Evolutionary conservation across 495 filamentous ascomycete genomes (phyloP), one percentile per base, ranked within the genome.

Genomic region (Friedmanniomyces simplex): DNA sequence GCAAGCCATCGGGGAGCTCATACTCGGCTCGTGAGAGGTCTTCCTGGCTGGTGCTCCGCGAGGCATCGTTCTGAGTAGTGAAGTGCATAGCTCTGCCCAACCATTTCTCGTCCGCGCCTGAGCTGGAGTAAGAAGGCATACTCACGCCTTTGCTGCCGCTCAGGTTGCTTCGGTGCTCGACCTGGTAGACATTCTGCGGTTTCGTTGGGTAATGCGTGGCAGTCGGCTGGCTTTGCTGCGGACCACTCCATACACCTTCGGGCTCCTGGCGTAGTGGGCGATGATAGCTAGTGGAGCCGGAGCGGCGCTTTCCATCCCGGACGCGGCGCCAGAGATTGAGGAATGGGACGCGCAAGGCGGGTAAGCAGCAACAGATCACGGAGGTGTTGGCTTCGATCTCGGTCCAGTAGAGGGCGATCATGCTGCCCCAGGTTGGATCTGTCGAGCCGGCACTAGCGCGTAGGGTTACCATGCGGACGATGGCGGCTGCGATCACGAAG

Each of bases 321-420:
- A 30, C 30, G 5, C 55, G 14, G 8, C 32, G 55, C 55, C 55
- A 57, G 30, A 57, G 22, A n/a, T 51, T 24, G 13, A 57, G 16
- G 24, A 51, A 50, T 37, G 55, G 55, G 5, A 51, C 55, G 24
- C 55, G 55, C 12, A 57, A 24, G 2, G 55, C 55, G 5, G 55
- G 55, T 28, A 57, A 26, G 34, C 55, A 57, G 37, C 55, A 57
- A 11, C 24, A 34, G 36, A 57, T 57, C 8, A 57, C 55, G 8
- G 45, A 50, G 24, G 55, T 57, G 47, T 51, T 57, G 46, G 28
- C 55, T 25, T 57, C 55, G 46, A 57, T 57, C 55, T 57, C 45
- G 30, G 55, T 57, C 55, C 55, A 57, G 32, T 22, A 51, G 32
- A 50, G 36, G 14, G 55, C 55, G 22, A 51, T 39, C 4, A 26